phyloP scores from a whole-genome alignment of 2,329 filamentous ascomycete genomes.

The Huntiella decipiens region DNA sequence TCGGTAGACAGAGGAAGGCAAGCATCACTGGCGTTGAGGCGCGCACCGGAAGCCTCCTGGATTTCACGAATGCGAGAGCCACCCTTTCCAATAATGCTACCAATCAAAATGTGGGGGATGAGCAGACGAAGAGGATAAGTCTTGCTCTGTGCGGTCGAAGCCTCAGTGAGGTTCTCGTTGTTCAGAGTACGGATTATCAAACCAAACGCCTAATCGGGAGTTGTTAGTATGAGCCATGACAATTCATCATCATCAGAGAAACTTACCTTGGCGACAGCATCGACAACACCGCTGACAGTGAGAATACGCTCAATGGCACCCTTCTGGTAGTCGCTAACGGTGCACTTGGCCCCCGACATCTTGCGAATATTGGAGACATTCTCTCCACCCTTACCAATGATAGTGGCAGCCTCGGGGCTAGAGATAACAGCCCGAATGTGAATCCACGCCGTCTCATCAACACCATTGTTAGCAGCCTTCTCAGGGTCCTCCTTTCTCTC shows the following conservation, averaged over 20 bases:
- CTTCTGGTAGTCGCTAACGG: conserved; percentile 93
- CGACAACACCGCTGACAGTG: conserved; percentile 89
- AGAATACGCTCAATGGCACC: conserved; percentile 94
- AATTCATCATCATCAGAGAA: conserved; percentile 1
- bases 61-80: conserved; percentile 95
- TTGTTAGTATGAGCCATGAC: conserved; percentile 12
- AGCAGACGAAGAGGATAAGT: conserved; percentile 91
- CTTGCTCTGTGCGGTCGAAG: conserved; percentile 87
- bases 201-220: conserved; percentile 57
- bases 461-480: conserved; percentile 28
- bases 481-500: conserved; percentile 30
- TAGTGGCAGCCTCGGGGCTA: conserved; percentile 88
- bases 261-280: conserved; percentile 82
- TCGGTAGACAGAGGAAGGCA: conserved; percentile 90
- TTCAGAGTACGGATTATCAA: conserved; percentile 96
- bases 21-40: conserved; percentile 88
- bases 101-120: conserved; percentile 91
- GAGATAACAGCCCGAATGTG: conserved; percentile 95
- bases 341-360: conserved; percentile 92
- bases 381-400: conserved; percentile 96
- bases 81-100: conserved; percentile 95
- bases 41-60: conserved; percentile 89
- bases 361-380: conserved; percentile 95
- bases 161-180: conserved; percentile 75
- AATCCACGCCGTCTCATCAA: conserved; percentile 91